These are phyloP conservation scores for Neurospora sp. DNA, from an alignment of 495 filamentous ascomycete species.

Conservation along the genomic window DNA sequence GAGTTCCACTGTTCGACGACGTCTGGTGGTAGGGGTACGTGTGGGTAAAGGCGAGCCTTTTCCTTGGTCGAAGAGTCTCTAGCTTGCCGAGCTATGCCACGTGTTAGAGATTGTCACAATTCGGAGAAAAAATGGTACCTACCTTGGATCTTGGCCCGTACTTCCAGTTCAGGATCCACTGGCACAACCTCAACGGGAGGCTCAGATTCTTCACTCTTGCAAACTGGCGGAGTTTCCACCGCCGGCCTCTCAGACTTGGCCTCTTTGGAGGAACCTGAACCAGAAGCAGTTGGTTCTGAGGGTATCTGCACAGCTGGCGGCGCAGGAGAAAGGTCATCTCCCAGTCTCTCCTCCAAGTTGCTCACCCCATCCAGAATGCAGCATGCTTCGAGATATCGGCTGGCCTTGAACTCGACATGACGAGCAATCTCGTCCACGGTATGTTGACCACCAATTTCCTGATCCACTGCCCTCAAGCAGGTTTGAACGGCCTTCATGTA, in stretches of 20 bases:
- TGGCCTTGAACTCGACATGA: constrained; percentile 30
- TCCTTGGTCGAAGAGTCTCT: constrained; percentile 12
- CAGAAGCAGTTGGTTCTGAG: constrained; percentile 1
- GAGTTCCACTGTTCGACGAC: constrained; percentile 62
- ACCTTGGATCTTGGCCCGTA: constrained; percentile 4
- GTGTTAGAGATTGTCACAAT: background rate
- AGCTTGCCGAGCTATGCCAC: background rate
- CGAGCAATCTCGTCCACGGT: constrained; percentile 32
- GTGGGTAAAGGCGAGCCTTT: constrained; percentile 40
- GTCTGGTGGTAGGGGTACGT: constrained; percentile 46
- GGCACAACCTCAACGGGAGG: background rate
- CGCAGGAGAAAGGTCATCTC: constrained; percentile 21
- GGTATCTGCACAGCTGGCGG: background rate
- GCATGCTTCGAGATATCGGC: constrained; percentile 39
- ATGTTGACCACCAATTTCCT: constrained; percentile 38
- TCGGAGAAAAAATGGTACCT: too few relatives aligned
- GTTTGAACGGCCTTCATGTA: constrained; percentile 76
- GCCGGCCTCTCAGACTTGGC: constrained; percentile 3
- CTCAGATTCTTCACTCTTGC: background rate
- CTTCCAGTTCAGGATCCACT: background rate
- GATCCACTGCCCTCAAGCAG: constrained; percentile 69
- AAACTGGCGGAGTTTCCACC: too few relatives aligned
- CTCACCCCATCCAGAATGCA: constrained; percentile 42
- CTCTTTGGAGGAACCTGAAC: constrained; percentile 9
- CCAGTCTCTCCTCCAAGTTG: constrained; percentile 35